Evolutionary conservation across 371 early-diverging fungal genomes (phyloP).

Genomic region (Funneliformis caledonium): DNA sequence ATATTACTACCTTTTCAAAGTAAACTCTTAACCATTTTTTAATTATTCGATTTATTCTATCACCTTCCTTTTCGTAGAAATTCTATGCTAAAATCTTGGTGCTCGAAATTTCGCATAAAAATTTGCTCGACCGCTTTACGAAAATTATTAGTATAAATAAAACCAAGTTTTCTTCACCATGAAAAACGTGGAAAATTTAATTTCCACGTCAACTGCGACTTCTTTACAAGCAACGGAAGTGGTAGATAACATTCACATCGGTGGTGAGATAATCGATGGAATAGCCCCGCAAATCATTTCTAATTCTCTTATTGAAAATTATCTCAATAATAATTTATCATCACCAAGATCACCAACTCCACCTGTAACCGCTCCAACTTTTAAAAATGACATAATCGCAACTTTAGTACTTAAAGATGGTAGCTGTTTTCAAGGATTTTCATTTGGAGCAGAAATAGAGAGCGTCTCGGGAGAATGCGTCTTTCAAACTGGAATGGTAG

Average conservation of each 20-base stretch:
- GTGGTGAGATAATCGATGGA: not conserved
- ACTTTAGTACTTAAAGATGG: slow-evolving; percentile 87
- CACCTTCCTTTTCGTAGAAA: no score
- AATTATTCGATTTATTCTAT: no score
- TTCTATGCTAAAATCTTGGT: no score
- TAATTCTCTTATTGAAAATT: not conserved
- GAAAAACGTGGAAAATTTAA: not conserved
- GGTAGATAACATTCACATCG: not conserved
- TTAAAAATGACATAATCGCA: slow-evolving; percentile 57
- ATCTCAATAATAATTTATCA: not conserved
- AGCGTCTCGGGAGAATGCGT: slow-evolving; percentile 96
- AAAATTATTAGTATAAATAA: no score
- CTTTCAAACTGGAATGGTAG: slow-evolving; percentile 97
- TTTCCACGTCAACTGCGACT: not conserved
- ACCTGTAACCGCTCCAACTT: slow-evolving; percentile 58
- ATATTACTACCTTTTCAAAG: no score
- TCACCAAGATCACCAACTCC: slow-evolving; percentile 57
- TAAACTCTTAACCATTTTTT: no score
- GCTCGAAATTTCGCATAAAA: no score
- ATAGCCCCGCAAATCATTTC: not conserved
- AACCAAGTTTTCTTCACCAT: not conserved
- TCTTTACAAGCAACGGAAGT: not conserved
- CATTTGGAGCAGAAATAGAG: slow-evolving; percentile 89
- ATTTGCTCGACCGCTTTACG: no score
- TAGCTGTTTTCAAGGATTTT: slow-evolving; percentile 83